Conservation (phyloP, 176 grass and related monocot species). For the Musa itinerans region DNA sequence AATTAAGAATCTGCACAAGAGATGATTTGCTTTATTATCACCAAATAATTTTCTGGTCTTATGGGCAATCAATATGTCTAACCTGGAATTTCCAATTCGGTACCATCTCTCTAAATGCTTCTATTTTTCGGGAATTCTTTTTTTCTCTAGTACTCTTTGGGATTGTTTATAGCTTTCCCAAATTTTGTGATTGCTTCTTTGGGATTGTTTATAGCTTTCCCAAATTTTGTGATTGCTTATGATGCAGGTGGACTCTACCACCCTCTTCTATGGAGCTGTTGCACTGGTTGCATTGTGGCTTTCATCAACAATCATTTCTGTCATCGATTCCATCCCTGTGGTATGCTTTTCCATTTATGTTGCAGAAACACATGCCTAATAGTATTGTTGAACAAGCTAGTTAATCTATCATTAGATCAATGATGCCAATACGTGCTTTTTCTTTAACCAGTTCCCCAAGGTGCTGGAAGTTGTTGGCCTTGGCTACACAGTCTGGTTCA, state of each 20-base stretch:
- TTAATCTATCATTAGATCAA: not conserved
- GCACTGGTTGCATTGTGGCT: constrained; percentile 51
- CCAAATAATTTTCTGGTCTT: no score
- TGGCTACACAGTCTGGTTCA: constrained; percentile 11
- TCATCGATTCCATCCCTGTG: constrained; percentile 64
- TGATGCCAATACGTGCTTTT: not conserved
- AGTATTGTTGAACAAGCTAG: not conserved
- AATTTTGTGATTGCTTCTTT: not conserved
- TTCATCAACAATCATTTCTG: constrained; percentile 59
- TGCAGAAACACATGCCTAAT: not conserved
- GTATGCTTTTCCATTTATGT: constrained; percentile 25
- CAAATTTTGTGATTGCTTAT: not conserved
- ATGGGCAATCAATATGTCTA: not conserved
- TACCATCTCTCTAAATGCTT: no score
- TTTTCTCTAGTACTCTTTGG: no score
- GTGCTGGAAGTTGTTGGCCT: constrained; percentile 11
- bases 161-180: not conserved
- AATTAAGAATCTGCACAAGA: no score
- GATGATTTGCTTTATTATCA: no score
- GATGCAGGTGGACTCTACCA: constrained; percentile 49
- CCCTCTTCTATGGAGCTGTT: constrained; percentile 50
- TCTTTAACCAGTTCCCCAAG: constrained; percentile 2
- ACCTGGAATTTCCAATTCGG: not conserved
- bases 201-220: not conserved
- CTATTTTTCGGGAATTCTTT: no score